Percentiles rank a stretch among this genome's conserved stretches.
Evolutionary conservation across 148 eudicot genomes (phyloP).

Genomic region (Persicaria maculosa): DNA sequence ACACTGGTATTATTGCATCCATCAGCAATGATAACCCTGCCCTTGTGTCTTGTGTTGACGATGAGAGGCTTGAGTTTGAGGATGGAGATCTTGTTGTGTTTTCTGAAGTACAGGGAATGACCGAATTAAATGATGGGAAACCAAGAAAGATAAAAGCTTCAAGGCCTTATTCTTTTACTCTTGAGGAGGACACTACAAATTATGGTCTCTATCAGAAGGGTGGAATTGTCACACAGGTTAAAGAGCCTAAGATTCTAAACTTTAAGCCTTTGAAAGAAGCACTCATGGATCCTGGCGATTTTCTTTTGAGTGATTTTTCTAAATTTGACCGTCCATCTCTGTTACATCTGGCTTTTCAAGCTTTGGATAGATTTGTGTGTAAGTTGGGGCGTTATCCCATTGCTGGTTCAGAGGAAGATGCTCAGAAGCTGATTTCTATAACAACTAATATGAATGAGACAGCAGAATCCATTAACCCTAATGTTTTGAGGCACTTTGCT

Average conservation of each 20-base stretch:
- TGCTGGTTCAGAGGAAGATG: conserved; percentile 75
- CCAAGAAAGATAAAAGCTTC: conserved; percentile 57
- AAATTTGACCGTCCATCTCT: conserved; percentile 68
- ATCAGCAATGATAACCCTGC: conserved; percentile 66
- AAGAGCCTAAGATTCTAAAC: conserved; percentile 53
- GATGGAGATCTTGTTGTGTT: conserved; percentile 73
- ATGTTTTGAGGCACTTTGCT: conserved; percentile 61
- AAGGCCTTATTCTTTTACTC: conserved; percentile 60
- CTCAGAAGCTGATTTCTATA: conserved; percentile 53
- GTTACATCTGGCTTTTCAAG: conserved; percentile 71
- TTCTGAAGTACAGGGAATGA: conserved; percentile 68
- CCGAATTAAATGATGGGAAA: conserved; percentile 71
- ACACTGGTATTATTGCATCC: conserved; percentile 68
- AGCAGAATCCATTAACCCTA: conserved; percentile 52
- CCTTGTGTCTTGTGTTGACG: conserved; percentile 68
- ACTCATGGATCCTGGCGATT: conserved; percentile 68
- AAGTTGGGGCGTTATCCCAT: conserved; percentile 47
- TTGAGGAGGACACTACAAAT: conserved; percentile 63
- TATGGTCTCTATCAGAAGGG: conserved; percentile 57
- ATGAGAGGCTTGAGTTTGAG: conserved; percentile 72
- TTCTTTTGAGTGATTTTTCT: conserved; percentile 64
- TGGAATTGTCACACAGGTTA: conserved; percentile 67
- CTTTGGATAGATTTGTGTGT: conserved; percentile 51
- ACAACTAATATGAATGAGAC: conserved; percentile 39
- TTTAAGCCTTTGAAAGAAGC: conserved; percentile 67